Percentiles rank a stretch among this genome's conserved stretches.
Evolutionary conservation across 208 protist genomes (phyloP).

Genomic region (Trypanosoma scelopori): DNA sequence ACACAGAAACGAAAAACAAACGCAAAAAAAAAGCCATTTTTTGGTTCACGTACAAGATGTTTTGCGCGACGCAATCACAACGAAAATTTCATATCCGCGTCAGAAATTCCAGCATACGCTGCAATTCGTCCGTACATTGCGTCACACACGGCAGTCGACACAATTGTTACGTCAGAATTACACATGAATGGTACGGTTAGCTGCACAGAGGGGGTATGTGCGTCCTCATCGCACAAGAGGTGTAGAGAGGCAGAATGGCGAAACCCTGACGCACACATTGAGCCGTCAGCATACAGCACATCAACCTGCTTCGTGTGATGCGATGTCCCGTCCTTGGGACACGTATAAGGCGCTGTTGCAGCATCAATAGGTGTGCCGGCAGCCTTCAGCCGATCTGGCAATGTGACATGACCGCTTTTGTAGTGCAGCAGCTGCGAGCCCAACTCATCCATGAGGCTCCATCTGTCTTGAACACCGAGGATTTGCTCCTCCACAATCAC

Average conservation of each 20-base stretch:
- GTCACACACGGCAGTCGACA: constrained; percentile 20
- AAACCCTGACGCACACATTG: constrained; percentile 4
- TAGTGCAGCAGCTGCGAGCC: constrained; percentile 18
- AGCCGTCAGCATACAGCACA: constrained; percentile 12
- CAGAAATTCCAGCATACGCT: background rate
- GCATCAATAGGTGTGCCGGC: background rate
- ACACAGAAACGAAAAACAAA: background rate
- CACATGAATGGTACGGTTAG: constrained; percentile 9
- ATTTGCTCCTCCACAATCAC: constrained; percentile 34
- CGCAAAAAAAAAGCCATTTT: background rate
- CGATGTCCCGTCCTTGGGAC: background rate
- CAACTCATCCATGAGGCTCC: constrained; percentile 22
- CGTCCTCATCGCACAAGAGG: constrained; percentile 25
- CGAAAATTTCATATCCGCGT: constrained; percentile 21
- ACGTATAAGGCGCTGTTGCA: background rate
- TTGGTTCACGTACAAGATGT: background rate
- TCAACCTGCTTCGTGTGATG: constrained; percentile 10
- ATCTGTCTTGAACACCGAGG: constrained; percentile 33
- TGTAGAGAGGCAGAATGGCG: constrained; percentile 7
- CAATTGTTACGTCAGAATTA: constrained; percentile 23
- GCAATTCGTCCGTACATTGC: constrained; percentile 16
- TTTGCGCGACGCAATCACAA: background rate
- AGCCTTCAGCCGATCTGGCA: constrained; percentile 19
- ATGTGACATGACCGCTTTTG: constrained; percentile 11
- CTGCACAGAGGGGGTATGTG: constrained; percentile 2